Evolutionary conservation across 2,329 filamentous ascomycete species (phyloP), one percentile per base, ranked within the genome.

Genomic region (Sarocladium brachiariae): DNA sequence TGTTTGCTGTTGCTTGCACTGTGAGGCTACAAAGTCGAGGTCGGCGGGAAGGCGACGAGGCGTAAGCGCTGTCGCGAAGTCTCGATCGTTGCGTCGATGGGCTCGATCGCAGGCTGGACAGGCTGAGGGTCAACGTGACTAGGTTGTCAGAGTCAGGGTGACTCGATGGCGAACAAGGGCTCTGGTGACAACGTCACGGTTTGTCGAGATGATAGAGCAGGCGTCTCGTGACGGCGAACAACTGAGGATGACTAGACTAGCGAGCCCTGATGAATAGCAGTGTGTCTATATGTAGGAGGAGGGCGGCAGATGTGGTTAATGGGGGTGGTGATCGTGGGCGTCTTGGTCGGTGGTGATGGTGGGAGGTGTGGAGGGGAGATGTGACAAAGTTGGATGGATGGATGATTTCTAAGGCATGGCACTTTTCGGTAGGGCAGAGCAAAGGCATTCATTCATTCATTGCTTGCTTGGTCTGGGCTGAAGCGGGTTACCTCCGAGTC

Each of bases 61-160:
- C 43, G 43, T 4, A 47, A 31, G 24, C n/a, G 18, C 4, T 16
- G 21, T 47, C 43, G 43, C 27, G 27, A 25, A 25, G 27, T 30
- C 14, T 33, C 6, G 25, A 30, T 10, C 10, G 27, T 19, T 19
- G 21, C n/a, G 25, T 25, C 21, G 43, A n/a, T 33, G n/a, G 43
- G 27, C 37, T 47, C 43, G 43, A 33, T 47, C 43, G 27, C 43
- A 31, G 27, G 43, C 25, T 25, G 43, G 14, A n/a, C 43, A 47
- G 43, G 43, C 27, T 47, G 43, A 47, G 25, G 39, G 43, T 21
- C 21, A 47, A 47, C 27, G 43, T 47, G 43, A 47, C 43, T 25
- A 25, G 43, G 21, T 33, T 33, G 16, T 18, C 25, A 33, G 16
- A 4, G 24, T 9, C 25, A 47, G 24, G 21, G 16, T 47, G 43